Base-by-base conservation (phyloP, 2,329 filamentous ascomycete genomes). In the Epicoccum nigrum region DNA sequence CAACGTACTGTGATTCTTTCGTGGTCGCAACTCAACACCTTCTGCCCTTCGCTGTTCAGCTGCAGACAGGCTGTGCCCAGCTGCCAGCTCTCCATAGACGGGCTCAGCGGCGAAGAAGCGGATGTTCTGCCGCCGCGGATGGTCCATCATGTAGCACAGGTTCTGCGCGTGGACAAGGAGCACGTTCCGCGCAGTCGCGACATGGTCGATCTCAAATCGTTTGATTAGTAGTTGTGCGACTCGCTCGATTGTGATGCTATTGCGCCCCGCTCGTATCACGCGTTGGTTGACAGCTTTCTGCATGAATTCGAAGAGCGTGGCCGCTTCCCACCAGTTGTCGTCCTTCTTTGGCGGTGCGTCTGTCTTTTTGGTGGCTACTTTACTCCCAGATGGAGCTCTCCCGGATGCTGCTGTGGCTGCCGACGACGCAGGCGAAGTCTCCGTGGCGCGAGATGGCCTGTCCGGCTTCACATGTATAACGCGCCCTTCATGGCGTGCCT, bases 261-360 rank as follows among this genome's bases (percentile, higher is more conserved):
- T 60, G 25, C 62, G 60, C 1, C 63, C 67, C 16, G 58, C 55
- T 34, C 60, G 60, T 13, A 74, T 37, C 13, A 57, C 59, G 9
- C 63, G 60, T 31, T 71, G 69, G 28, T 70, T 71, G 6, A 73
- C 63, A 16, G 67, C 67, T 40, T 71, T 74, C 39, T 73, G 70
- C 62, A 75, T 73, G 51, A 74, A 72, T 25, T 74, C 72, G 53
- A 73, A 76, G 4, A 76, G 51, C 15, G 65, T 63, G 6, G 69
- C 60, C 7, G 70, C 64, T 46, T 70, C 65, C 70, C 72, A 75
- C 72, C 72, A 75, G 21, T 73, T 74, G 33, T 72, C 59, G 27
- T 74, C 68, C 41, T 74, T 74, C 59, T 67, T 73, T 7, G 69
- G 69, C 45, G 51, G 46, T 42, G 58, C 56, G 8, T 39, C 38